A percentile compares a stretch with the other conserved stretches of the same genome.
These are phyloP conservation scores for Fraxinus paxiana DNA, from an alignment of 305 asterid genomes.

Conservation along the genomic window DNA sequence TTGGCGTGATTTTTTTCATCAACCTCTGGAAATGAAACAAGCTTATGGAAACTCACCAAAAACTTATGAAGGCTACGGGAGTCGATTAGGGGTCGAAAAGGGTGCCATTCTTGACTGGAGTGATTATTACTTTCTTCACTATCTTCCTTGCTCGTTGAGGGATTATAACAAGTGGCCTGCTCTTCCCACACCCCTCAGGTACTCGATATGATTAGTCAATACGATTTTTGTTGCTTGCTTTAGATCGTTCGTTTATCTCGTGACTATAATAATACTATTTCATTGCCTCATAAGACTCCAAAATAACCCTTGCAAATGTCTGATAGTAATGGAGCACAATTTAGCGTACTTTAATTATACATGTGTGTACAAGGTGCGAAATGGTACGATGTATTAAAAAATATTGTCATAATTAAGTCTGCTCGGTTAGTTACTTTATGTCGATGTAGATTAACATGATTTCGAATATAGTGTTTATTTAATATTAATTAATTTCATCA, in stretches of 20 bases:
- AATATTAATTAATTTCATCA: neutral
- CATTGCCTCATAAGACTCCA: neutral
- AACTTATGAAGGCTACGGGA: conserved; percentile 88
- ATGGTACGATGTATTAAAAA: neutral
- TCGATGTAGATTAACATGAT: neutral
- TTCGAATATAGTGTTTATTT: neutral
- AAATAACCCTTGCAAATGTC: neutral
- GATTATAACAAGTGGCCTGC: conserved; percentile 73
- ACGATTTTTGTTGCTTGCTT: neutral
- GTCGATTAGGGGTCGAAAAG: conserved; percentile 67
- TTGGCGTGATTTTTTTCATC: conserved; percentile 71
- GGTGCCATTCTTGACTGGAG: conserved; percentile 94
- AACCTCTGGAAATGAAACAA: conserved; percentile 64
- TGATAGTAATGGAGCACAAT: neutral
- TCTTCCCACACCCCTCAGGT: conserved; percentile 61
- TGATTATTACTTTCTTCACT: conserved; percentile 76
- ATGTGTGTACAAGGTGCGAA: neutral
- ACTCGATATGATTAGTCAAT: neutral
- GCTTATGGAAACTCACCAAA: conserved; percentile 61
- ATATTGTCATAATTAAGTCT: neutral
- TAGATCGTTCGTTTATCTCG: neutral
- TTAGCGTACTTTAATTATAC: neutral
- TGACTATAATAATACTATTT: neutral
- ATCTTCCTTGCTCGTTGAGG: conserved; percentile 52
- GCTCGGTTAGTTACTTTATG: neutral